These are phyloP conservation scores for Mycena venus DNA, from an alignment of 768 basidiomycete genomes.

Conservation along the genomic window DNA sequence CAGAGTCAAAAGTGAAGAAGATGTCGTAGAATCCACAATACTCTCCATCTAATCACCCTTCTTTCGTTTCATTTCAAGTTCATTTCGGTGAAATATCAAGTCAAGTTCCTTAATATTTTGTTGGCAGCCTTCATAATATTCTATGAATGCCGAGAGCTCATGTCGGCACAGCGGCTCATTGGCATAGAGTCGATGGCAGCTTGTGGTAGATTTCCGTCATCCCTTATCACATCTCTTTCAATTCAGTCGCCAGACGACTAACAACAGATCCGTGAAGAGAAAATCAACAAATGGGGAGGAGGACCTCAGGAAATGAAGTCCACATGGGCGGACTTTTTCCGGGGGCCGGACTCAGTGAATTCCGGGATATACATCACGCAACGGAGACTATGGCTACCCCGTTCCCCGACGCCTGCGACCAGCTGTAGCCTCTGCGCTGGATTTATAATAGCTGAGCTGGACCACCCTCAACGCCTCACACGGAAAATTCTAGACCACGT, in stretches of 20 bases:
- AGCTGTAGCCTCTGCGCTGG: background rate
- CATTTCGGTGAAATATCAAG: slow-evolving; percentile 30
- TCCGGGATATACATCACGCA: background rate
- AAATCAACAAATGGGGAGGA: background rate
- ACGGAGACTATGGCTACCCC: background rate
- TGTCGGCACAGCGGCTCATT: background rate
- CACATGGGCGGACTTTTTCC: background rate
- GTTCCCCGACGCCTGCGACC: background rate
- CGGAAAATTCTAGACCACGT: background rate
- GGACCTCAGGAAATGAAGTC: background rate
- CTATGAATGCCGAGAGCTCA: background rate
- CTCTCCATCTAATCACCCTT: slow-evolving; percentile 14
- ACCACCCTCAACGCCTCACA: too few species aligned
- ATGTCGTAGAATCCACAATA: background rate
- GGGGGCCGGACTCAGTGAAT: too few species aligned
- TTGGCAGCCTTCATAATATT: background rate
- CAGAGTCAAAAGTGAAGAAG: slow-evolving; percentile 1
- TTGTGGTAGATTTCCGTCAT: background rate
- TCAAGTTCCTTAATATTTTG: background rate
- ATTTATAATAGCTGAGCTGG: background rate
- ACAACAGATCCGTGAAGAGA: background rate
- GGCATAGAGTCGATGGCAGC: background rate
- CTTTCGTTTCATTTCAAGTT: slow-evolving; percentile 26
- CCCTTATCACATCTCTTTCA: background rate
- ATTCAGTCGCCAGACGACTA: background rate